These are phyloP conservation scores for Aspergillus persii DNA, from an alignment of 2,329 filamentous ascomycete genomes.

Conservation along the genomic window DNA sequence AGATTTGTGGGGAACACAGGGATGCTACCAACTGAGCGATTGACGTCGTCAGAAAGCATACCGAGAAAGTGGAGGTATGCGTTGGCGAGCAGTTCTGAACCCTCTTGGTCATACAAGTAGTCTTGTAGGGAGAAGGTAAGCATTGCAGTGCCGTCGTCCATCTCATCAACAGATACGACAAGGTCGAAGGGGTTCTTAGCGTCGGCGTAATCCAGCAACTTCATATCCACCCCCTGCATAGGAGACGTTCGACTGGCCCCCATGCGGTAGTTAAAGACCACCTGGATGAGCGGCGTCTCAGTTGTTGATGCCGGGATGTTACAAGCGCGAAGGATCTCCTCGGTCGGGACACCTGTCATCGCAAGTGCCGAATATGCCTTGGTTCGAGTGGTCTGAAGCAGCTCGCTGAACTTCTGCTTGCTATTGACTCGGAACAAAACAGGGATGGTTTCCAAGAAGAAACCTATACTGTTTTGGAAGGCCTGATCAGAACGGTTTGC, in stretches of 20 bases:
- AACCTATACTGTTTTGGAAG: conserved; percentile 31
- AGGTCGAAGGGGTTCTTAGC: conserved; percentile 80
- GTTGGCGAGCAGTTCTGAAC: conserved; percentile 3
- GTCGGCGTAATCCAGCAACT: conserved; percentile 57
- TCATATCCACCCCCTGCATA: conserved; percentile 8
- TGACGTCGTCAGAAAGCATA: neutral
- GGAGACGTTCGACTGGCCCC: neutral
- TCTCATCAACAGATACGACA: conserved; percentile 32
- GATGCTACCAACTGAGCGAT: neutral
- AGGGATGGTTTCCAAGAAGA: conserved; percentile 42
- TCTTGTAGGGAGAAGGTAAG: conserved; percentile 4
- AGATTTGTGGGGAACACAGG: neutral
- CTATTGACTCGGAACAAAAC: conserved; percentile 26
- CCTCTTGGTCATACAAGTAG: conserved; percentile 7
- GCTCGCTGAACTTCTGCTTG: conserved; percentile 17
- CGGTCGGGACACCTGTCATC: conserved; percentile 32
- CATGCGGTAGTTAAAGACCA: conserved; percentile 32
- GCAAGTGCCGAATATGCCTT: conserved; percentile 21
- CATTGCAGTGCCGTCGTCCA: conserved; percentile 7
- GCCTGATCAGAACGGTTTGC: conserved; percentile 31
- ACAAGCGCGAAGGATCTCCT: conserved; percentile 31
- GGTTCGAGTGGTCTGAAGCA: conserved; percentile 14
- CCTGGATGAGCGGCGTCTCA: conserved; percentile 38
- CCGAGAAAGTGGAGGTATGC: neutral
- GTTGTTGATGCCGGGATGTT: conserved; percentile 20